Conservation (phyloP, 805 yeast species). For the Cyberlindnera xishuangbannaensis region DNA sequence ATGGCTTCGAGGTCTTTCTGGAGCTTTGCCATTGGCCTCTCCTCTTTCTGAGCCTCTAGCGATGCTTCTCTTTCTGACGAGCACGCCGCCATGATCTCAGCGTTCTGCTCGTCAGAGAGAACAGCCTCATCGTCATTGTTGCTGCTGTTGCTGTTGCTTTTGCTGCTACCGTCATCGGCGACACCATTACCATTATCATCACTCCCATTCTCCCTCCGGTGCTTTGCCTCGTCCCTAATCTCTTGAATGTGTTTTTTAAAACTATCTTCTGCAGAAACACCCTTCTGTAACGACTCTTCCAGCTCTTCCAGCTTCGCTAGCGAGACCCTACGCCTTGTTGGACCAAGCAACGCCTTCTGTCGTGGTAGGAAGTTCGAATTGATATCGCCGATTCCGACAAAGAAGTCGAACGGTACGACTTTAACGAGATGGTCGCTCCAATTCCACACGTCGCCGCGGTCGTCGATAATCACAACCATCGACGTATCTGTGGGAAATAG, state of each 20-base stretch:
- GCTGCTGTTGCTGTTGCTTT: no score
- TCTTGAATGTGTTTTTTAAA: no score
- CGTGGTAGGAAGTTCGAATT: slow-evolving; percentile 89
- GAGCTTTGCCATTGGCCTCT: slow-evolving; percentile 77
- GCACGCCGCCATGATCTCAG: slow-evolving; percentile 26
- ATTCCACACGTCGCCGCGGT: slow-evolving; percentile 98
- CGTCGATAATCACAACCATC: slow-evolving; percentile 95
- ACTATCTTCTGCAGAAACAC: no score
- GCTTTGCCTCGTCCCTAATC: neutral
- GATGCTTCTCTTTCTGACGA: slow-evolving; percentile 59
- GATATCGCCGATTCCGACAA: slow-evolving; percentile 96
- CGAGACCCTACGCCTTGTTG: slow-evolving; percentile 54
- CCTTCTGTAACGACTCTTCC: slow-evolving; percentile 13
- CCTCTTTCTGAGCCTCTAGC: slow-evolving; percentile 73
- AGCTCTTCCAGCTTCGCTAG: slow-evolving; percentile 41
- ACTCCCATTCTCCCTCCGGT: no score
- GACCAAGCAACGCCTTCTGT: slow-evolving; percentile 54
- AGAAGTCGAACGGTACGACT: slow-evolving; percentile 93
- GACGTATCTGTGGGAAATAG: slow-evolving; percentile 94
- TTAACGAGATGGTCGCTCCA: slow-evolving; percentile 91
- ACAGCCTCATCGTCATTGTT: slow-evolving; percentile 28
- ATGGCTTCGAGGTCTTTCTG: slow-evolving; percentile 60
- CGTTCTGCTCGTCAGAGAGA: slow-evolving; percentile 31
- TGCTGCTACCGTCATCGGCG: no score
- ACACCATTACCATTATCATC: no score